A percentile compares a stretch with the other conserved stretches of the same genome.
phyloP scores from a whole-genome alignment of 164 flowering plant species.

The Nymphaea thermarum region DNA sequence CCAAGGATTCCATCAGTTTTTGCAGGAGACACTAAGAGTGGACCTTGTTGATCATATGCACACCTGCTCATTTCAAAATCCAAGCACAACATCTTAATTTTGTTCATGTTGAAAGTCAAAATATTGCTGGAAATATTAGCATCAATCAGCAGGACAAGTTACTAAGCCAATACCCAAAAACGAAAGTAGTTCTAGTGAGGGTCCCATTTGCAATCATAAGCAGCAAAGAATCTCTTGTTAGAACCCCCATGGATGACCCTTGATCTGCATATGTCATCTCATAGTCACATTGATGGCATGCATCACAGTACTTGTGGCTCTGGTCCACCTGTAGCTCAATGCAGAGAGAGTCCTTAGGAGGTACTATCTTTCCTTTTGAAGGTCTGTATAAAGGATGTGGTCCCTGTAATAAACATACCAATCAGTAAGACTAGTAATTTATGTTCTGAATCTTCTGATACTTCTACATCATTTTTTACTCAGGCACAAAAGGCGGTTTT shows the following conservation, averaged over 20 bases:
- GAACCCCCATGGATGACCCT: constrained; percentile 74
- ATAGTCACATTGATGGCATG: constrained; percentile 66
- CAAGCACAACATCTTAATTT: constrained; percentile 3
- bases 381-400: constrained; percentile 68
- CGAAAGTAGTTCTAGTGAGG: constrained; percentile 21
- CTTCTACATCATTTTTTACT: too few relatives aligned
- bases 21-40: constrained; percentile 40
- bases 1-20: constrained; percentile 79
- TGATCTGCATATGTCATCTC: constrained; percentile 76
- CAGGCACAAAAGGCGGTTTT: too few relatives aligned
- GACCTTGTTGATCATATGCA: constrained; percentile 82
- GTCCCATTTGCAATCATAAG: constrained; percentile 44
- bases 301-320: constrained; percentile 19
- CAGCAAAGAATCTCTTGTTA: constrained; percentile 49
- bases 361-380: constrained; percentile 25
- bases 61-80: constrained; percentile 28
- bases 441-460: too few relatives aligned
- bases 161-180: constrained; percentile 41
- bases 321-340: constrained; percentile 35
- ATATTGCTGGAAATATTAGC: neutral
- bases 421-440: neutral
- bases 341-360: constrained; percentile 43
- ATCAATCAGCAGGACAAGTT: neutral
- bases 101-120: neutral
- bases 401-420: constrained; percentile 35